Evolutionary conservation across 768 basidiomycete species (phyloP).

Genomic region (Suillus discolor): DNA sequence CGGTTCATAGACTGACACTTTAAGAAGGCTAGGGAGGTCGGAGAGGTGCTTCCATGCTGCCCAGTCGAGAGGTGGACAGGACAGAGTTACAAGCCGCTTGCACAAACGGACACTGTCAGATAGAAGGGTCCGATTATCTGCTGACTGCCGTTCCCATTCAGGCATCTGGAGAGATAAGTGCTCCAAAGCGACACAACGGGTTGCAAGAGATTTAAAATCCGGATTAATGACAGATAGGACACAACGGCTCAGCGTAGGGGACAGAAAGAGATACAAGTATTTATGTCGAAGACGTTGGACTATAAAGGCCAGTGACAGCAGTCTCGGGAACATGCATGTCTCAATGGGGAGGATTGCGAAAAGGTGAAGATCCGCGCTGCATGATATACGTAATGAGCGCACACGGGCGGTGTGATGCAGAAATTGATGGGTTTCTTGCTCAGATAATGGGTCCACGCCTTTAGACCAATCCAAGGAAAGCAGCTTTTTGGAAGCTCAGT

Average conservation of each 20-base stretch:
- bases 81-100: background rate
- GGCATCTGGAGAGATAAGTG: background rate
- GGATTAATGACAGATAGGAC: background rate
- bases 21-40: background rate
- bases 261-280: background rate
- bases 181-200: background rate
- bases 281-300: background rate
- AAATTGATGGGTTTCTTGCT: background rate
- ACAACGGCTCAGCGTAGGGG: background rate
- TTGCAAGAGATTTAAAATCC: background rate
- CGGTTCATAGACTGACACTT: background rate
- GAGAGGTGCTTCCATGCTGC: background rate
- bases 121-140: background rate
- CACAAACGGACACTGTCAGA: background rate
- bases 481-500: background rate
- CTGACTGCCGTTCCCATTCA: background rate
- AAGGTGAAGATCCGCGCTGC: background rate
- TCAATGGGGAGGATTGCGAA: background rate
- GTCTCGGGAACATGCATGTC: background rate
- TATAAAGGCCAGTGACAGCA: background rate
- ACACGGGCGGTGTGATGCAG: background rate
- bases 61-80: background rate
- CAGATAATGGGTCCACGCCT: background rate
- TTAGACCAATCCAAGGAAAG: background rate
- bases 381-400: background rate